A percentile compares a stretch with the other conserved stretches of the same genome.
Evolutionary conservation across 495 filamentous ascomycete species (phyloP).

Genomic region (Aspergillus carlsbadensis): DNA sequence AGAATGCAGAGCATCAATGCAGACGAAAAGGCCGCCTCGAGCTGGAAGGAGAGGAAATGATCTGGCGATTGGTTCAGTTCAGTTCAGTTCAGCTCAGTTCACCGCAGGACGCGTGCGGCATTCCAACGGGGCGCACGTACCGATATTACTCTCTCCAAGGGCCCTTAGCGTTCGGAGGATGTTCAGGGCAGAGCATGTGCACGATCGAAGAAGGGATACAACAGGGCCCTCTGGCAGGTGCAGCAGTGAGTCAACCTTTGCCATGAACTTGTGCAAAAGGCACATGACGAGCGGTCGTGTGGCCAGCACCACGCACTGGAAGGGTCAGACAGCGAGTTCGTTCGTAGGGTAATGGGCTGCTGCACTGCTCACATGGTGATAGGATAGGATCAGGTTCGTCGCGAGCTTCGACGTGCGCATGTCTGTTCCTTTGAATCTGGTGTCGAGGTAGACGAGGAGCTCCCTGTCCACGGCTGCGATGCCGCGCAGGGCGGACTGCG

Average conservation of each 20-base stretch:
- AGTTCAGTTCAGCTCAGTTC: too few species aligned
- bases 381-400: slow-evolving; percentile 29
- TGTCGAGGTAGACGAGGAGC: slow-evolving; percentile 26
- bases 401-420: slow-evolving; percentile 32
- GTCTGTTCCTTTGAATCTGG: slow-evolving; percentile 30
- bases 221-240: slow-evolving; percentile 18
- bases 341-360: neutral
- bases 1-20: slow-evolving; percentile 33
- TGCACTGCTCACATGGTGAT: slow-evolving; percentile 31
- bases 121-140: slow-evolving; percentile 25
- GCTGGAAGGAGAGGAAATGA: slow-evolving; percentile 33
- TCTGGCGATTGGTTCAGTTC: slow-evolving; percentile 11
- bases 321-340: neutral
- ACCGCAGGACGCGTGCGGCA: too few species aligned
- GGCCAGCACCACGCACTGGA: slow-evolving; percentile 31
- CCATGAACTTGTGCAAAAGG: slow-evolving; percentile 31
- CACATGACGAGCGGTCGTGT: slow-evolving; percentile 35
- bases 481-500: slow-evolving; percentile 28
- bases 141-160: slow-evolving; percentile 30
- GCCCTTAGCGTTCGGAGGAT: slow-evolving; percentile 32
- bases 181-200: slow-evolving; percentile 33
- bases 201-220: slow-evolving; percentile 32
- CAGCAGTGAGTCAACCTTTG: slow-evolving; percentile 13
- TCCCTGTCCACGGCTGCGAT: slow-evolving; percentile 31
- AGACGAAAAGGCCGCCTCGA: slow-evolving; percentile 34